Evolutionary conservation across 495 filamentous ascomycete species (phyloP).

Genomic region (Letharia columbiana): DNA sequence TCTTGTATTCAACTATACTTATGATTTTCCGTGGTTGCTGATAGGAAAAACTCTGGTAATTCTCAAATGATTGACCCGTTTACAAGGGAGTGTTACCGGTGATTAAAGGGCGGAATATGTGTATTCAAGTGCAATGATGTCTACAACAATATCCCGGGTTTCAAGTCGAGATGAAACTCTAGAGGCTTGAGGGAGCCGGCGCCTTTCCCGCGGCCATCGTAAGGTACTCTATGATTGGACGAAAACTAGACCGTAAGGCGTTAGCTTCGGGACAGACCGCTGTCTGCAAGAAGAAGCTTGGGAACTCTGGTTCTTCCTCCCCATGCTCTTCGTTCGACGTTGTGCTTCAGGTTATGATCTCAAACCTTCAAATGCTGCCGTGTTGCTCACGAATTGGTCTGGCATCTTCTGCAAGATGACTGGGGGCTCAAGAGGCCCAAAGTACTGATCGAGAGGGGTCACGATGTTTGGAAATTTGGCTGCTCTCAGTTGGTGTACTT

Average conservation of each 20-base stretch:
- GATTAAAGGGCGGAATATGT: no score
- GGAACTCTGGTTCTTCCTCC: no score
- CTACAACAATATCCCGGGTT: no score
- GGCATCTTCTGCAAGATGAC: not conserved
- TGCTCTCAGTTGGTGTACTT: constrained; percentile 13
- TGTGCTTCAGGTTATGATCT: not conserved
- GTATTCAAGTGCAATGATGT: no score
- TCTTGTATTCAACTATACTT: not conserved
- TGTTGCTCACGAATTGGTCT: not conserved
- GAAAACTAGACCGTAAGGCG: not conserved
- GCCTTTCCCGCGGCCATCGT: no score
- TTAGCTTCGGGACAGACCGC: not conserved
- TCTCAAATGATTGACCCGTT: not conserved
- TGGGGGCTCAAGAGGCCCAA: not conserved
- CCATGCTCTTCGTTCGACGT: not conserved
- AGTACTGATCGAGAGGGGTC: no score
- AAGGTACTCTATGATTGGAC: no score
- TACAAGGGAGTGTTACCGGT: no score
- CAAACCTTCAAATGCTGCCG: not conserved
- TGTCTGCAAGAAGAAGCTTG: not conserved
- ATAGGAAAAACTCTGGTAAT: not conserved
- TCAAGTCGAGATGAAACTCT: no score
- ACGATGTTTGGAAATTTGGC: constrained; percentile 21
- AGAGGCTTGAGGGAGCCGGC: no score
- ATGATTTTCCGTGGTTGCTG: not conserved